Evolutionary conservation across 2,329 filamentous ascomycete genomes (phyloP).

Genomic region (Penicillium decumbens): DNA sequence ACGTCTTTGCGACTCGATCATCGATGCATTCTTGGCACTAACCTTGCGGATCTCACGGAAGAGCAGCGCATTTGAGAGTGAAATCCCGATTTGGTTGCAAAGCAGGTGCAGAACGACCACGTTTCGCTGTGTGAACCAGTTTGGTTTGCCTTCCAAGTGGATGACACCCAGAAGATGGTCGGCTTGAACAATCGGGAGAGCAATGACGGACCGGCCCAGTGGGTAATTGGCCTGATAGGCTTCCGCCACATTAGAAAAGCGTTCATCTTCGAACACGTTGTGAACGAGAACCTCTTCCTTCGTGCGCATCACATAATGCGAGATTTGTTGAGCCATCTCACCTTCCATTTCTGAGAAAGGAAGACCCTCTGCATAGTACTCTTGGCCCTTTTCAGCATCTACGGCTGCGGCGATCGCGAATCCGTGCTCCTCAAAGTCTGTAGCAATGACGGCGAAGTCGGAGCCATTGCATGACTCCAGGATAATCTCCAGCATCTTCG

Average conservation of each 20-base stretch:
- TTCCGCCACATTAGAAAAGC: constrained; percentile 58
- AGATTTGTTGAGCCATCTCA: constrained; percentile 57
- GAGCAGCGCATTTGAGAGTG: constrained; percentile 59
- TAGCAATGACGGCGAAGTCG: constrained; percentile 57
- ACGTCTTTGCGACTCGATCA: constrained; percentile 62
- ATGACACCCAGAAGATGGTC: constrained; percentile 57
- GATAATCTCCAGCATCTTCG: constrained; percentile 62
- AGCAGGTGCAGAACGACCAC: constrained; percentile 51
- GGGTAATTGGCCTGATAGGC: constrained; percentile 54
- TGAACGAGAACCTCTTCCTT: constrained; percentile 60
- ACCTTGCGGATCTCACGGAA: constrained; percentile 60
- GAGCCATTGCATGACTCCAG: constrained; percentile 59
- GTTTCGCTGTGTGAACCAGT: constrained; percentile 60
- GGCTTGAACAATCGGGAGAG: constrained; percentile 59
- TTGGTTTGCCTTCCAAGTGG: constrained; percentile 59
- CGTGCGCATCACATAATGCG: constrained; percentile 59
- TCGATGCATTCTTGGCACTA: constrained; percentile 59
- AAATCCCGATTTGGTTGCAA: constrained; percentile 62
- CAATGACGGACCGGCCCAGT: constrained; percentile 57
- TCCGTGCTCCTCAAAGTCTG: constrained; percentile 55
- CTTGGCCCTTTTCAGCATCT: constrained; percentile 52
- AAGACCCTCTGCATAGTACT: constrained; percentile 51
- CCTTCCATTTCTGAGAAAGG: constrained; percentile 56
- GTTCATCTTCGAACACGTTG: constrained; percentile 60
- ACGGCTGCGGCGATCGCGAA: constrained; percentile 61